Conservation (phyloP, 1,284 basidiomycete species). For the Cutaneotrichosporon dermatis region DNA sequence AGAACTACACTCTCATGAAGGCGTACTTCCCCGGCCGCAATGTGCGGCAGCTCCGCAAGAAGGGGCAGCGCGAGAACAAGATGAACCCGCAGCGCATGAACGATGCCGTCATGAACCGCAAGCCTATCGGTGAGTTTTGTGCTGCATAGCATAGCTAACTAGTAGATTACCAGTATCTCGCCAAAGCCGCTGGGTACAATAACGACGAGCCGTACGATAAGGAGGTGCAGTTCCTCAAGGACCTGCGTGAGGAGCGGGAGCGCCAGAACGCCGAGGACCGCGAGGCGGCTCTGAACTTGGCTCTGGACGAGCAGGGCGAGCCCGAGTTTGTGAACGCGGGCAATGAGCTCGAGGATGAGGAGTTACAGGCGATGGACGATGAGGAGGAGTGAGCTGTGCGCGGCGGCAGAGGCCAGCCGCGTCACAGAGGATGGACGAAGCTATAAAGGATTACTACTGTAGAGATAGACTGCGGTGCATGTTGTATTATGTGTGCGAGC, state of each 20-base stretch:
- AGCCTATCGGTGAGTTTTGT: slow-evolving; percentile 29
- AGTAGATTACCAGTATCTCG: slow-evolving; percentile 36
- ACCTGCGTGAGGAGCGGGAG: slow-evolving; percentile 29
- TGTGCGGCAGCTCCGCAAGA: slow-evolving; percentile 34
- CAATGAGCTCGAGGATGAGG: neutral
- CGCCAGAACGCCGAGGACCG: slow-evolving; percentile 6
- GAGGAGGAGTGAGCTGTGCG: neutral
- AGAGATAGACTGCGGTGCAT: too few relatives aligned
- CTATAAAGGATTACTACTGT: too few relatives aligned
- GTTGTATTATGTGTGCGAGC: too few relatives aligned
- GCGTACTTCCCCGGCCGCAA: slow-evolving; percentile 40
- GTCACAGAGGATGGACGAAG: too few relatives aligned
- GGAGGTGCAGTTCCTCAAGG: slow-evolving; percentile 30
- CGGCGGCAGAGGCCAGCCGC: neutral
- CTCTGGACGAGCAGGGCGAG: slow-evolving; percentile 6
- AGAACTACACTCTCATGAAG: slow-evolving; percentile 43
- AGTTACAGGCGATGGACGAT: neutral
- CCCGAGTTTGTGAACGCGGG: neutral
- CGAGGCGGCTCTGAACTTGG: neutral
- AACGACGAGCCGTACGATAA: slow-evolving; percentile 24
- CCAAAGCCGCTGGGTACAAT: slow-evolving; percentile 37
- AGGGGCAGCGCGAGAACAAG: slow-evolving; percentile 35
- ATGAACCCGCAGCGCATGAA: slow-evolving; percentile 35
- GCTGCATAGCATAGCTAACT: too few relatives aligned
- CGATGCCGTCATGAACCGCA: slow-evolving; percentile 33